Evolutionary conservation across 345 rosid species (phyloP).

Genomic region (Litchi chinensis): DNA sequence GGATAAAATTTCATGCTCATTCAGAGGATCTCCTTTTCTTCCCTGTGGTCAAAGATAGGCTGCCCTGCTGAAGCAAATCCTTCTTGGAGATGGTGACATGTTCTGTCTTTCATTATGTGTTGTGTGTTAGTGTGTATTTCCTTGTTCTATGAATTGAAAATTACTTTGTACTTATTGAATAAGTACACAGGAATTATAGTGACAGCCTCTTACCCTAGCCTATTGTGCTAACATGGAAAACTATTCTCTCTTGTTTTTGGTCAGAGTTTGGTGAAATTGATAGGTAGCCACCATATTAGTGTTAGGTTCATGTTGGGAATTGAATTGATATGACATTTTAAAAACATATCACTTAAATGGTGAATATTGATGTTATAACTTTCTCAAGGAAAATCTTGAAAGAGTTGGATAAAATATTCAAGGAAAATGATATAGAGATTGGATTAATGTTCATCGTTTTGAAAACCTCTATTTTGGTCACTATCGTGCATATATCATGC

Average conservation of each 20-base stretch:
- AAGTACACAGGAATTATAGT: neutral
- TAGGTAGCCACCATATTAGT: no score
- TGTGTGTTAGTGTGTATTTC: neutral
- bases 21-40: constrained; percentile 20
- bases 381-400: neutral
- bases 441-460: no score
- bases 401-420: neutral
- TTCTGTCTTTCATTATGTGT: neutral
- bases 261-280: neutral
- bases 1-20: constrained; percentile 30
- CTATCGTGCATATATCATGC: neutral
- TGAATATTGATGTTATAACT: neutral
- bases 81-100: constrained; percentile 82
- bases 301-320: neutral
- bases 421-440: neutral
- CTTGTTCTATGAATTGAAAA: neutral
- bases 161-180: neutral
- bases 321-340: neutral
- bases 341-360: neutral
- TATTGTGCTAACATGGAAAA: no score
- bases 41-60: constrained; percentile 49
- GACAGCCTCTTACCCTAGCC: neutral
- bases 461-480: neutral
- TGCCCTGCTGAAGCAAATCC: constrained; percentile 73
- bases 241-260: neutral